phyloP scores from a whole-genome alignment of 169 alveolate species.

The Theileria parva region DNA sequence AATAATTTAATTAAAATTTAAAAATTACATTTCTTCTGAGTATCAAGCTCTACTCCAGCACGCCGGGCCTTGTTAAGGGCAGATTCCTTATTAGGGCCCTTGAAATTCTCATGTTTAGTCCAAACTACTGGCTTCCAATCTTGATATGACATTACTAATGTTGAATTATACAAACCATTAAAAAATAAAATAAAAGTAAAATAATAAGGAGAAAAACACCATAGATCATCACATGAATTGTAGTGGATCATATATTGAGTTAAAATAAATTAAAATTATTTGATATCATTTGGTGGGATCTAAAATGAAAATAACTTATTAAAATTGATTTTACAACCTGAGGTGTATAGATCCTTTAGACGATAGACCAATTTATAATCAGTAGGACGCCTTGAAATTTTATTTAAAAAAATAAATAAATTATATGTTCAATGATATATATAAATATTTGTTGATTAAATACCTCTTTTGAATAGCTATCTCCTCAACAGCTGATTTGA shows the following conservation, averaged over 20 bases:
- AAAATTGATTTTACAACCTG: constrained; percentile 9
- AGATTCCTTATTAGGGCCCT: constrained; percentile 63
- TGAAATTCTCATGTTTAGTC: constrained; percentile 54
- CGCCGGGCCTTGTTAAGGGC: constrained; percentile 65
- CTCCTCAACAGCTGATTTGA: constrained; percentile 61
- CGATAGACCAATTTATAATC: constrained; percentile 65
- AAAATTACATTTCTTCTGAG: constrained; percentile 63
- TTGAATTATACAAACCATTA: neutral
- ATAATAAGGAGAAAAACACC: neutral
- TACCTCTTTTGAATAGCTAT: constrained; percentile 53
- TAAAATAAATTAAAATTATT: neutral
- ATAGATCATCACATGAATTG: neutral
- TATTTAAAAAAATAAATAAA: neutral
- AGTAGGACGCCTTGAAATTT: constrained; percentile 25
- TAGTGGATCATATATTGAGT: neutral
- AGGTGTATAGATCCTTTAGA: constrained; percentile 44
- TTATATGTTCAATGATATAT: neutral
- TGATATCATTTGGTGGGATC: neutral
- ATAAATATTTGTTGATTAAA: neutral
- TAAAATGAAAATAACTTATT: neutral
- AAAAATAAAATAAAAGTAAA: neutral
- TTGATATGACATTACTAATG: constrained; percentile 57
- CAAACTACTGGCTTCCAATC: constrained; percentile 72
- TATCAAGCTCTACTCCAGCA: constrained; percentile 45
- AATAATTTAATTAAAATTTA: neutral